Evolutionary conservation across 768 basidiomycete species (phyloP).

Genomic region (Filobasidium wieringae): DNA sequence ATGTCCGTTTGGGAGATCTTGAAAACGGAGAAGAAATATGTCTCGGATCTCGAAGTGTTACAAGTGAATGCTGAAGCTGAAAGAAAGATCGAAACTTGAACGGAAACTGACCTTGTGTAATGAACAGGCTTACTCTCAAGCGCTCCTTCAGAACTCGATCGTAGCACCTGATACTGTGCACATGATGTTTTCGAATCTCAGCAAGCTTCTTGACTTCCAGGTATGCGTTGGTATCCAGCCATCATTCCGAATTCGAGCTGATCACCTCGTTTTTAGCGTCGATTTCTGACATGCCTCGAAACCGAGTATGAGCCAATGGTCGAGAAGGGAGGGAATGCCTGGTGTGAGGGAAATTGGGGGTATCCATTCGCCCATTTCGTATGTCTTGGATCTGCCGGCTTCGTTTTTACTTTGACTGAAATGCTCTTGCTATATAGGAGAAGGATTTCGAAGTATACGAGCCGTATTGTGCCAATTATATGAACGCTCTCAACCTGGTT

Average conservation of each 20-base stretch:
- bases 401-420: conserved; percentile 9
- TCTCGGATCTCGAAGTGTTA: conserved; percentile 90
- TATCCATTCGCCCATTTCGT: conserved; percentile 28
- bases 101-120: too few species aligned
- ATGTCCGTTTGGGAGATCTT: conserved; percentile 75
- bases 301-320: conserved; percentile 37
- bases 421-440: conserved; percentile 53
- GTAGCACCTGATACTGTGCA: conserved; percentile 94
- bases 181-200: conserved; percentile 84
- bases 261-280: conserved; percentile 38
- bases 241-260: not conserved
- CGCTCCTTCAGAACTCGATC: conserved; percentile 65
- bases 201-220: conserved; percentile 92
- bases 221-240: conserved; percentile 13
- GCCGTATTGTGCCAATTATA: conserved; percentile 93
- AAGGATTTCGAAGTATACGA: conserved; percentile 91
- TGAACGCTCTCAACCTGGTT: conserved; percentile 72
- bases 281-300: conserved; percentile 37
- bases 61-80: too few species aligned
- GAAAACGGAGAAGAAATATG: conserved; percentile 90
- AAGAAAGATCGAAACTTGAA: too few species aligned
- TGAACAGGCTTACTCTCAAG: conserved; percentile 71
- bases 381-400: conserved; percentile 3
- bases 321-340: conserved; percentile 31
- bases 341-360: conserved; percentile 38